These are phyloP conservation scores for Phaffomyces opuntiae DNA, from an alignment of 805 yeast species.

Conservation along the genomic window DNA sequence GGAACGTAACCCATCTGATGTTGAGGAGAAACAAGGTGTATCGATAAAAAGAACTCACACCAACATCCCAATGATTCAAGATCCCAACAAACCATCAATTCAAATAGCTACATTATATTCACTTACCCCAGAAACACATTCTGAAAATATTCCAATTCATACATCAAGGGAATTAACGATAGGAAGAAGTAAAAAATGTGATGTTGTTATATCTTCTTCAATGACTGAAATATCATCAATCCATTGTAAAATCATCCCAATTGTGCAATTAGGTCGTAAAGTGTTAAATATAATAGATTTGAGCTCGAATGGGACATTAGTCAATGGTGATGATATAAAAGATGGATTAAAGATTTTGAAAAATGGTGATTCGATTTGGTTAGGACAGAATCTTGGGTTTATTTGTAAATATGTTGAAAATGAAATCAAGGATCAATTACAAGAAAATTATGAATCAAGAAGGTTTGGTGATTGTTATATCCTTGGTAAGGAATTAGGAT, in stretches of 20 bases:
- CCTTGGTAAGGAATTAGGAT: slow-evolving; percentile 53
- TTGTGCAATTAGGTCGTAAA: slow-evolving; percentile 12
- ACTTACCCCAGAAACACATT: slow-evolving; percentile 8
- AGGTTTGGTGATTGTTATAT: slow-evolving; percentile 44
- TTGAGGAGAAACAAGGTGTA: not conserved
- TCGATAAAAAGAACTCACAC: slow-evolving; percentile 15
- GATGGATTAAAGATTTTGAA: slow-evolving; percentile 31
- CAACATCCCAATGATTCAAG: no score
- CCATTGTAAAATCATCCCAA: slow-evolving; percentile 49
- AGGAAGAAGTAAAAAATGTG: slow-evolving; percentile 59
- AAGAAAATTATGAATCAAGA: slow-evolving; percentile 12
- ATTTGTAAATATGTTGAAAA: slow-evolving; percentile 1
- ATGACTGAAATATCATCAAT: slow-evolving; percentile 59
- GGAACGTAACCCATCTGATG: not conserved
- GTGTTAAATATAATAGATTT: slow-evolving; percentile 44
- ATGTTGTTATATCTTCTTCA: slow-evolving; percentile 33
- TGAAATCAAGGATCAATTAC: slow-evolving; percentile 18
- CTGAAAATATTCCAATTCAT: slow-evolving; percentile 18
- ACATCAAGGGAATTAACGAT: slow-evolving; percentile 28
- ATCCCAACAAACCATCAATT: not conserved
- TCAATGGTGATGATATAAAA: slow-evolving; percentile 37
- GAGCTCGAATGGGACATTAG: slow-evolving; percentile 57
- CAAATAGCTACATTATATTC: slow-evolving; percentile 14
- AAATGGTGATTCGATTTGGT: slow-evolving; percentile 5
- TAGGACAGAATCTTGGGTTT: slow-evolving; percentile 5